Base-by-base conservation (phyloP, 306 rosid genomes). In the Malus orientalis region DNA sequence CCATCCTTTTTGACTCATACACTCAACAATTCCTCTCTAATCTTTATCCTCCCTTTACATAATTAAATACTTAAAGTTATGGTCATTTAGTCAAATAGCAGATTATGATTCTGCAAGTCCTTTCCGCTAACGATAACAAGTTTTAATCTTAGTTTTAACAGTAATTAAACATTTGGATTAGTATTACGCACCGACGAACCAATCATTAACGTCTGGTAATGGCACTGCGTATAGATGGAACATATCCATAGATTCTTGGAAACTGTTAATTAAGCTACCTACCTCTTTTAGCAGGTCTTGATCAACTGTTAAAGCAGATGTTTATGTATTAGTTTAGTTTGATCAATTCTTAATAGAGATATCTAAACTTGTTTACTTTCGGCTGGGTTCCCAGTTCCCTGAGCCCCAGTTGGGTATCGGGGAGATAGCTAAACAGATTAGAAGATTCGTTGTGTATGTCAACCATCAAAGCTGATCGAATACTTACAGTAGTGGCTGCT, bases 111-210 rank as follows among this genome's bases (percentile, higher is more conserved):
- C 78, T 63, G 55, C 8, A 19, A 36, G 55, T 67, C 45, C 89
- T 84, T 87, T 90, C 95, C 88, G 90, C 70, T 78, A 84, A 77
- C 67, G 80, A 86, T 66, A 89, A 90, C 85, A 83, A 22, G 70
- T 85, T 89, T 81, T 85, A 74, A 61, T 61, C n/a, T 20, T 61
- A 30, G 59, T 61, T 77, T 83, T 58, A 78, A 83, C 85, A 22
- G 45, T 75, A 60, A 69, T 40, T 79, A 61, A 72, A 66, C 68
- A 14, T 38, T 6, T 8, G 54, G 70, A 53, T 55, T 16, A 8
- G 42, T 63, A 51, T 64, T 38, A 74, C 47, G 78, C 78, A 44
- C 70, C 78, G 78, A 44, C 70, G 65, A 57, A 74, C 60, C 45
- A 61, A 74, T 61, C 77, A 74, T 60, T 14, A 4, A n/a, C 55